Evolutionary conservation across 2,329 filamentous ascomycete species (phyloP).

Genomic region (Paracoccidioides lutzii): DNA sequence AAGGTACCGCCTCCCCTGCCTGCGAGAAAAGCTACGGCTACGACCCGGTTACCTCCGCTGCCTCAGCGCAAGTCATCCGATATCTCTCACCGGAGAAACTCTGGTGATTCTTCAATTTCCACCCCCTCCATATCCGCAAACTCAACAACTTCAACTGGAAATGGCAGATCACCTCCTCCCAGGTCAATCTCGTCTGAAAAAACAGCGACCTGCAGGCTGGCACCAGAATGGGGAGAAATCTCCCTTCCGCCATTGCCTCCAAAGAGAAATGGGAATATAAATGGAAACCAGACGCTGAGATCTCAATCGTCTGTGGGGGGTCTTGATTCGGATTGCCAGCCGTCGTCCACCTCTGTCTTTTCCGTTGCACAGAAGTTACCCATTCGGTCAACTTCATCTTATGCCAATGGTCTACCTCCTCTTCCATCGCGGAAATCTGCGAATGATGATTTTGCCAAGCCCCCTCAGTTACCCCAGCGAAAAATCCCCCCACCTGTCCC

Average conservation of each 20-base stretch:
- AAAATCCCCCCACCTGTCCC: constrained; percentile 24
- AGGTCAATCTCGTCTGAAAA: constrained; percentile 13
- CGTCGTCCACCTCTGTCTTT: background rate
- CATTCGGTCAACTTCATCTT: background rate
- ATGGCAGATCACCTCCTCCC: constrained; percentile 19
- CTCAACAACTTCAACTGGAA: constrained; percentile 16
- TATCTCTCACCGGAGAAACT: constrained; percentile 27
- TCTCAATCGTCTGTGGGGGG: background rate
- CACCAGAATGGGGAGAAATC: constrained; percentile 45
- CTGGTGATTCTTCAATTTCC: constrained; percentile 41
- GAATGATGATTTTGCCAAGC: background rate
- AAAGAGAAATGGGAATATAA: constrained; percentile 26
- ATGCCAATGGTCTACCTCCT: background rate
- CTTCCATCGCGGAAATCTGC: background rate
- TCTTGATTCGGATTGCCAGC: background rate
- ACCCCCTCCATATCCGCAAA: constrained; percentile 35
- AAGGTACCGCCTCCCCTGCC: constrained; percentile 36
- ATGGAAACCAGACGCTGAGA: constrained; percentile 12
- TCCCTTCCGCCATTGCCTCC: constrained; percentile 43
- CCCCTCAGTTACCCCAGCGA: constrained; percentile 10
- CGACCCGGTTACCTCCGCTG: constrained; percentile 31
- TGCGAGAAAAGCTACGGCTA: constrained; percentile 28
- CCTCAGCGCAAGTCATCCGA: constrained; percentile 33
- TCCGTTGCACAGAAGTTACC: background rate
- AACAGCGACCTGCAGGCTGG: constrained; percentile 26